These are phyloP conservation scores for Ceratocystis papillata DNA, from an alignment of 2,329 filamentous ascomycete genomes.

Conservation along the genomic window DNA sequence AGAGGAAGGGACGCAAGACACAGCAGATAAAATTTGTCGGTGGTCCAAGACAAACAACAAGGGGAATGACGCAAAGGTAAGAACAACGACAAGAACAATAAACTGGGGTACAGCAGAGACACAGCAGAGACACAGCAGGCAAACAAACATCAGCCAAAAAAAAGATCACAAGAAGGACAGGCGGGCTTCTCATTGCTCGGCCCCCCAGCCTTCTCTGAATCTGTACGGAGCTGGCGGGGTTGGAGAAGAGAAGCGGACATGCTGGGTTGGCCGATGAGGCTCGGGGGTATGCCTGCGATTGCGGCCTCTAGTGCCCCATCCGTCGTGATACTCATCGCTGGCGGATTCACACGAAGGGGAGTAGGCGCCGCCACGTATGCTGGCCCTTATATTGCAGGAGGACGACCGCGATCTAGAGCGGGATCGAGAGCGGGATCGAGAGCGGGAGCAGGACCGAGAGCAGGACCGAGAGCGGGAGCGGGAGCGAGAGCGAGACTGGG, in stretches of 20 bases:
- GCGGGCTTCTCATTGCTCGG: neutral
- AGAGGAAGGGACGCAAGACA: neutral
- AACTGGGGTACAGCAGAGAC: neutral
- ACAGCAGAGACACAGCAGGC: slow-evolving; percentile 4
- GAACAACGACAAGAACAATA: neutral
- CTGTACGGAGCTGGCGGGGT: neutral
- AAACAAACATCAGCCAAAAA: slow-evolving; percentile 11
- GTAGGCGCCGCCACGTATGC: too few relatives aligned
- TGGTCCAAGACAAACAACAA: neutral
- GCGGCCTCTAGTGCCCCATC: too few relatives aligned
- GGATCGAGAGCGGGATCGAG: neutral
- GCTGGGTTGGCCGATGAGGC: too few relatives aligned
- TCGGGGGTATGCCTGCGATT: too few relatives aligned
- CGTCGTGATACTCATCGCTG: too few relatives aligned
- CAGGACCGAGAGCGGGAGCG: neutral
- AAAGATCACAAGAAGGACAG: neutral
- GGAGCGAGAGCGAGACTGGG: neutral
- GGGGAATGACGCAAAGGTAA: slow-evolving; percentile 8
- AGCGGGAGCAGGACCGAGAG: neutral
- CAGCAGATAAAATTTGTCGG: neutral
- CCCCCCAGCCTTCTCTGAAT: neutral
- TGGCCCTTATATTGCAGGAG: neutral
- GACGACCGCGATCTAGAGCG: neutral
- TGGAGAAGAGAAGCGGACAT: too few relatives aligned
- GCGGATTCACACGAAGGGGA: too few relatives aligned